Conservation (phyloP, 768 basidiomycete genomes). For the Boletus rex-veris region DNA sequence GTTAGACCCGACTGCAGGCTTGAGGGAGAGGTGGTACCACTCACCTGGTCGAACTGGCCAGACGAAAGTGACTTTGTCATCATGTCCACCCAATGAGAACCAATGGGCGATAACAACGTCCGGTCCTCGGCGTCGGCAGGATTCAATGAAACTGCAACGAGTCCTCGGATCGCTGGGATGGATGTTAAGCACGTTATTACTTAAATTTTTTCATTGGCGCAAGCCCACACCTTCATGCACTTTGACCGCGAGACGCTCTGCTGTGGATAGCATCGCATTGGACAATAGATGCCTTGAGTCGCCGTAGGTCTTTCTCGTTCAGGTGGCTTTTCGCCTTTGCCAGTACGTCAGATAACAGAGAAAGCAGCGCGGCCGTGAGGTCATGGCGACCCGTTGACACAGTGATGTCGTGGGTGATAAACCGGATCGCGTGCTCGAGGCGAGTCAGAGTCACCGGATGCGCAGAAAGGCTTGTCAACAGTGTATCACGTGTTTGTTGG, state of each 20-base stretch:
- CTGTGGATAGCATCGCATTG: constrained; percentile 32
- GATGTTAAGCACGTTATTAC: background rate
- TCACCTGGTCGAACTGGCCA: constrained; percentile 7
- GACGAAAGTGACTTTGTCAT: constrained; percentile 15
- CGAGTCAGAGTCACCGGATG: constrained; percentile 23
- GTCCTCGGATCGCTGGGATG: constrained; percentile 37
- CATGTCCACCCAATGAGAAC: constrained; percentile 40
- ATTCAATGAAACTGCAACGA: constrained; percentile 42
- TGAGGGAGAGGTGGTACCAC: background rate
- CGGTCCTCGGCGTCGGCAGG: constrained; percentile 36
- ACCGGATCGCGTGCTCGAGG: constrained; percentile 36
- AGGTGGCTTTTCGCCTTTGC: constrained; percentile 26
- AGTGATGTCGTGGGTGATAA: constrained; percentile 37
- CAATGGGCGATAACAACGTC: constrained; percentile 38
- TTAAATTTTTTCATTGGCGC: background rate
- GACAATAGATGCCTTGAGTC: constrained; percentile 43
- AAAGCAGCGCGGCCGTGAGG: constrained; percentile 32
- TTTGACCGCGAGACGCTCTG: constrained; percentile 18
- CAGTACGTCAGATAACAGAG: constrained; percentile 40
- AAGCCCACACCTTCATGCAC: constrained; percentile 35
- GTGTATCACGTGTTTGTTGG: constrained; percentile 24
- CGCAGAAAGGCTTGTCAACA: constrained; percentile 35
- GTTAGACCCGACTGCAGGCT: background rate
- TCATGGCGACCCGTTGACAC: constrained; percentile 17
- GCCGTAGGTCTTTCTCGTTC: constrained; percentile 26